Conservation (phyloP, 1,139 yeast species). For the Debaryomycetaceae sp. region DNA sequence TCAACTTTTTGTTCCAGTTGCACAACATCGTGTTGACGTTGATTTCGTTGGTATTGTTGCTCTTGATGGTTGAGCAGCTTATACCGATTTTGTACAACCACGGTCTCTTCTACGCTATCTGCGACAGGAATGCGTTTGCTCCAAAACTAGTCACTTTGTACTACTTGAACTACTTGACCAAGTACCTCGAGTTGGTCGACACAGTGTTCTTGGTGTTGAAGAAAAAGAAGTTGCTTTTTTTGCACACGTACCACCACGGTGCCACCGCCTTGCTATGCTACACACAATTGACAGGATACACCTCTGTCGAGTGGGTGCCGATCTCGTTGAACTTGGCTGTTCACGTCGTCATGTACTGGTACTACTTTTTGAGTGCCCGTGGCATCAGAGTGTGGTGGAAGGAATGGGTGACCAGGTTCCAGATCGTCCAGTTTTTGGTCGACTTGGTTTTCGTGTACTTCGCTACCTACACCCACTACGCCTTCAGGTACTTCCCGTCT, state of each 20-base stretch:
- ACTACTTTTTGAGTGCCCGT: constrained; percentile 89
- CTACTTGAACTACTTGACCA: constrained; percentile 74
- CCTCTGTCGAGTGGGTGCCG: constrained; percentile 95
- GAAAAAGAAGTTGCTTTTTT: constrained; percentile 83
- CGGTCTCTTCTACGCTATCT: constrained; percentile 84
- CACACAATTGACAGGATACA: constrained; percentile 87
- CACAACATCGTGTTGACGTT: constrained; percentile 79
- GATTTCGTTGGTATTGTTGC: constrained; percentile 61
- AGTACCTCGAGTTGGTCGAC: constrained; percentile 81
- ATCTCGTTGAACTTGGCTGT: constrained; percentile 85
- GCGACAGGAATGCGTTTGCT: constrained; percentile 79
- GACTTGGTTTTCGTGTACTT: constrained; percentile 89
- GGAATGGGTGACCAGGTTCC: constrained; percentile 97
- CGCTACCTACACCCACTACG: constrained; percentile 82
- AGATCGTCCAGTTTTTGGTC: constrained; percentile 87
- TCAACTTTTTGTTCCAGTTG: constrained; percentile 57
- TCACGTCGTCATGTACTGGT: constrained; percentile 97
- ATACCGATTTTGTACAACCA: constrained; percentile 73
- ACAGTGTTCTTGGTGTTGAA: constrained; percentile 89
- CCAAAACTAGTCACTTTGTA: constrained; percentile 80
- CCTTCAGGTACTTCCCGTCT: constrained; percentile 52
- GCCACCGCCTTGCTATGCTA: constrained; percentile 95
- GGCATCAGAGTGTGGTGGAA: constrained; percentile 99
- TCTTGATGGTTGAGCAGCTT: constrained; percentile 78
- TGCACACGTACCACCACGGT: constrained; percentile 97